Conservation (phyloP, 192 early-diverging fungal genomes). For the Chytriomyces hyalinus region DNA sequence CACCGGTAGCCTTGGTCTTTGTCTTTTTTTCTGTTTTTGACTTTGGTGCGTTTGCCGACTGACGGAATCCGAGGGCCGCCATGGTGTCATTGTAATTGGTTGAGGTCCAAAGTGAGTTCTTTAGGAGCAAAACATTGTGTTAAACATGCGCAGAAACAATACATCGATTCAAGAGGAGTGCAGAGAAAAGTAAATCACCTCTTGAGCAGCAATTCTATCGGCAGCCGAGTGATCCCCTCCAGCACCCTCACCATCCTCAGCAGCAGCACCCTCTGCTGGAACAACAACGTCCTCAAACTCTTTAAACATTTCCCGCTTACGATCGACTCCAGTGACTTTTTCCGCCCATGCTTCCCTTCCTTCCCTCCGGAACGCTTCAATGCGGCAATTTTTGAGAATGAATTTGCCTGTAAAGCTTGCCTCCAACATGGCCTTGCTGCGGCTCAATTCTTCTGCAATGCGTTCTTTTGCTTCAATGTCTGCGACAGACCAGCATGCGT, state of each 20-base stretch:
- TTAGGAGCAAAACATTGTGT: not conserved
- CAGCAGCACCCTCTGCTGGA: slow-evolving; percentile 43
- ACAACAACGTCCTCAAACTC: slow-evolving; percentile 66
- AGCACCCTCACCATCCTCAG: slow-evolving; percentile 32
- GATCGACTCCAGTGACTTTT: slow-evolving; percentile 72
- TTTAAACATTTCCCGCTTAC: slow-evolving; percentile 79
- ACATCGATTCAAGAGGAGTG: not conserved
- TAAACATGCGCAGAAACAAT: not conserved
- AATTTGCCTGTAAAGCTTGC: slow-evolving; percentile 74
- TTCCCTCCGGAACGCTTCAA: slow-evolving; percentile 73
- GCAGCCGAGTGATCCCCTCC: not conserved
- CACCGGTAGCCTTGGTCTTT: slow-evolving; percentile 12
- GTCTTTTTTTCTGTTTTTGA: slow-evolving; percentile 58
- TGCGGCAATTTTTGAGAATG: slow-evolving; percentile 77
- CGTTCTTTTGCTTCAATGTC: slow-evolving; percentile 76
- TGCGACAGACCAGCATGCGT: slow-evolving; percentile 74
- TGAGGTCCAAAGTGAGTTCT: slow-evolving; percentile 42
- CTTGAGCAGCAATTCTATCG: slow-evolving; percentile 27
- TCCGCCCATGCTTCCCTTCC: slow-evolving; percentile 79
- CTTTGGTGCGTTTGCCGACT: slow-evolving; percentile 37
- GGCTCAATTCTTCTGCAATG: slow-evolving; percentile 74
- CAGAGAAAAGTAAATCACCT: slow-evolving; percentile 28
- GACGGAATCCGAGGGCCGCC: slow-evolving; percentile 61
- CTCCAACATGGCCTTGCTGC: slow-evolving; percentile 58
- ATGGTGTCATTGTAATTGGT: slow-evolving; percentile 53